These are phyloP conservation scores for Scedosporium apiospermum DNA, from an alignment of 2,329 filamentous ascomycete genomes.

Conservation along the genomic window DNA sequence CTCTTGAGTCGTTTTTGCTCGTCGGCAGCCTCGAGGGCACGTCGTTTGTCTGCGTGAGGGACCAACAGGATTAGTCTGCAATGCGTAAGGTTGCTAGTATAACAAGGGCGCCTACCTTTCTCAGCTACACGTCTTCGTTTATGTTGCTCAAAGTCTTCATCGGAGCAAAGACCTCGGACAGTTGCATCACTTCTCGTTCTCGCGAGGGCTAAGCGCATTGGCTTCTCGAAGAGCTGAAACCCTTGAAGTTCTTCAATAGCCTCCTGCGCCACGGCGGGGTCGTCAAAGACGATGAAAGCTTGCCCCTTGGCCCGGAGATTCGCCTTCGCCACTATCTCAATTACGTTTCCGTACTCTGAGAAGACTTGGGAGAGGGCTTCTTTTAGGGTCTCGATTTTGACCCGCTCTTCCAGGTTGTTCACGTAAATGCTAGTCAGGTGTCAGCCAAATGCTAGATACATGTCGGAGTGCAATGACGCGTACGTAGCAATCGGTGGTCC, in stretches of 20 bases:
- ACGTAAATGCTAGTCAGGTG: constrained; percentile 49
- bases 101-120: constrained; percentile 55
- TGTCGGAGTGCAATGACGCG: constrained; percentile 67
- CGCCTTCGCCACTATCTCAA: constrained; percentile 80
- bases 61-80: background rate
- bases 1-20: constrained; percentile 70
- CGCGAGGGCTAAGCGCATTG: constrained; percentile 76
- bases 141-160: constrained; percentile 79
- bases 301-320: constrained; percentile 91
- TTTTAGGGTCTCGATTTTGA: constrained; percentile 71
- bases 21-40: constrained; percentile 67
- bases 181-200: constrained; percentile 81
- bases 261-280: constrained; percentile 63
- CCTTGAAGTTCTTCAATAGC: constrained; percentile 87
- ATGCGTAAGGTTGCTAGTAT: background rate
- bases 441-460: constrained; percentile 32
- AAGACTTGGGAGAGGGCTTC: constrained; percentile 70
- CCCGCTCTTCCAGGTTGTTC: constrained; percentile 84
- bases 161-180: constrained; percentile 61
- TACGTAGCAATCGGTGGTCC: constrained; percentile 52
- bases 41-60: constrained; percentile 3
- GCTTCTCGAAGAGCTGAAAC: constrained; percentile 87
- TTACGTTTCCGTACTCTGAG: constrained; percentile 74
- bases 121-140: constrained; percentile 77
- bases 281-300: constrained; percentile 88